Percentiles rank a stretch among this genome's conserved stretches.
Conservation (phyloP, 352 stramenopile genomes). For the Phytophthora quininea region DNA sequence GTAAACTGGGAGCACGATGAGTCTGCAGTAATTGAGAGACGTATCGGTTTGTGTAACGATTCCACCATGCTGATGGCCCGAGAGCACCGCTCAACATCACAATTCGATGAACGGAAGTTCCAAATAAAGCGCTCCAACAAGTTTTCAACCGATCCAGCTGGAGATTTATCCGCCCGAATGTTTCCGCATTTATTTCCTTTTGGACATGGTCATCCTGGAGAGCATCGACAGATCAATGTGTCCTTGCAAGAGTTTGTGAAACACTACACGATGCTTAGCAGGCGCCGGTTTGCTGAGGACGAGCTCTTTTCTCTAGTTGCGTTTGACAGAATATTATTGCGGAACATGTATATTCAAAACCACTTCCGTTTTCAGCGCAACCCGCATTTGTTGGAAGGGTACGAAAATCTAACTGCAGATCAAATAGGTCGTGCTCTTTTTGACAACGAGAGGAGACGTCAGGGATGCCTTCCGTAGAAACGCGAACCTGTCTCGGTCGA, state of each 20-base stretch:
- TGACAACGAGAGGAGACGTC: slow-evolving; percentile 7
- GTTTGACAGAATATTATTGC: slow-evolving; percentile 15
- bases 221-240: slow-evolving; percentile 2
- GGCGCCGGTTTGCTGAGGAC: slow-evolving; percentile 18
- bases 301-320: slow-evolving; percentile 14
- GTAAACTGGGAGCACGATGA: not conserved
- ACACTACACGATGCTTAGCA: slow-evolving; percentile 16
- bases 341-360: slow-evolving; percentile 15
- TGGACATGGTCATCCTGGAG: slow-evolving; percentile 9
- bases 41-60: slow-evolving; percentile 1
- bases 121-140: not conserved
- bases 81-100: not conserved
- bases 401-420: slow-evolving; percentile 3
- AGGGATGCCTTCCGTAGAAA: slow-evolving; percentile 2
- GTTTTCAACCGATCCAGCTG: not conserved
- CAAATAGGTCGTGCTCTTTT: not conserved
- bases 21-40: slow-evolving; percentile 2
- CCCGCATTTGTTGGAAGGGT: not conserved
- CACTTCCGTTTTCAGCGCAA: slow-evolving; percentile 5
- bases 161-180: slow-evolving; percentile 1
- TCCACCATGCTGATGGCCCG: not conserved
- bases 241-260: slow-evolving; percentile 14
- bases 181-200: slow-evolving; percentile 13
- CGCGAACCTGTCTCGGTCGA: not conserved
- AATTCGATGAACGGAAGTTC: not conserved